A percentile compares a stretch with the other conserved stretches of the same genome.
Conservation (phyloP, 2,329 filamentous ascomycete species). For the Periglandula ipomoeae region DNA sequence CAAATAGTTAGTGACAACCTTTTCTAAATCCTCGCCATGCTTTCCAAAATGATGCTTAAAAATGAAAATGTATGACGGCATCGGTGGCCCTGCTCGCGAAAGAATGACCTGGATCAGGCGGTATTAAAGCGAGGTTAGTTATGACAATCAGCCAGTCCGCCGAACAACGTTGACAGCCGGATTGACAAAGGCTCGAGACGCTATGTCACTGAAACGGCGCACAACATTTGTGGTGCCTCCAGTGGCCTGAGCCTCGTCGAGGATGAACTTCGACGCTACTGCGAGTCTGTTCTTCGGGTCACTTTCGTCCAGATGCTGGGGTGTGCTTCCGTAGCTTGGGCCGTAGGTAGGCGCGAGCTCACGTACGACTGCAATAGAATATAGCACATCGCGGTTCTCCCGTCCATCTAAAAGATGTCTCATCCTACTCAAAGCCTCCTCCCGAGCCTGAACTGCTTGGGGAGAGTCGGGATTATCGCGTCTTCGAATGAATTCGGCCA, state of each 20-base stretch:
- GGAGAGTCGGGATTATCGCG: slow-evolving; percentile 47
- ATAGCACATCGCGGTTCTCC: slow-evolving; percentile 85
- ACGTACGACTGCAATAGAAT: slow-evolving; percentile 75
- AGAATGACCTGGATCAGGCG: neutral
- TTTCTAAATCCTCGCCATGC: slow-evolving; percentile 23
- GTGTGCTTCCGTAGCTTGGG: slow-evolving; percentile 46
- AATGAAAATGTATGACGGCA: slow-evolving; percentile 5
- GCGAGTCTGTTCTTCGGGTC: slow-evolving; percentile 58
- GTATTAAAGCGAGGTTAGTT: neutral
- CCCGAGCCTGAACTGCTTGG: slow-evolving; percentile 41
- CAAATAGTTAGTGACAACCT: slow-evolving; percentile 12
- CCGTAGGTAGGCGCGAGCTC: slow-evolving; percentile 60
- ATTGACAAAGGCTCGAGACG: slow-evolving; percentile 48
- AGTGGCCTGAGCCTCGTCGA: slow-evolving; percentile 50
- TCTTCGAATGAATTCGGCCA: slow-evolving; percentile 55
- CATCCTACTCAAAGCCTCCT: slow-evolving; percentile 55
- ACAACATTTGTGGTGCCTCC: slow-evolving; percentile 69
- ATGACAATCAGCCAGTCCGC: slow-evolving; percentile 10
- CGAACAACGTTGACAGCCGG: slow-evolving; percentile 40
- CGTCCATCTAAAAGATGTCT: slow-evolving; percentile 66
- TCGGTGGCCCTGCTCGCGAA: neutral
- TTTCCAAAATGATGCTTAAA: slow-evolving; percentile 22
- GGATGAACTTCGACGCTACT: slow-evolving; percentile 61
- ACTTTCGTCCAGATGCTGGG: slow-evolving; percentile 54
- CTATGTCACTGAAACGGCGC: slow-evolving; percentile 60